Base-by-base conservation (phyloP, 2,329 filamentous ascomycete genomes). In the Aspergillus melleus region DNA sequence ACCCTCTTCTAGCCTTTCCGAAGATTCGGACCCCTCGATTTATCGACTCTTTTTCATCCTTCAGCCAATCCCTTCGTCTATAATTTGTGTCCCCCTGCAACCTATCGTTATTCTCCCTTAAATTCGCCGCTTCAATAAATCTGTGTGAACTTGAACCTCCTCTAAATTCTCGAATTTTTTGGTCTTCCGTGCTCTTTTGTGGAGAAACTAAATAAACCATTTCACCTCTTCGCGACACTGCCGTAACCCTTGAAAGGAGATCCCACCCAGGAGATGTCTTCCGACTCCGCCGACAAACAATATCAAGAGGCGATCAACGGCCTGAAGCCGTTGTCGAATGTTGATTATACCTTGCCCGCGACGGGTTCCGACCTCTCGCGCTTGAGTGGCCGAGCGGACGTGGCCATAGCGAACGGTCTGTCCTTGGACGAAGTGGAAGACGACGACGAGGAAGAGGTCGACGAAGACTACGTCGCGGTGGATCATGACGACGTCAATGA, bases 401-500 rank as follows among this genome's bases (percentile, higher is more conserved):
- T 69, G 26, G 58, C 68, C 8, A 62, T 74, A 54, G 64, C 68
- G 42, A 69, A 73, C 57, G 72, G 74, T 1, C 68, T 74, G 39
- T 66, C 72, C 4, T 54, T 73, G 22, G 72, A 72, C 6, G 67
- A 72, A 19, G 64, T 66, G 3, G 63, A 66, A 9, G 65, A 67
- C 11, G 65, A 66, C 3, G 68, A 71, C 3, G 68, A 70, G 10
- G 70, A 76, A 24, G 72, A 75, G 36, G 71, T 69, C 14, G 76
- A 77, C 19, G 77, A 77, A 39, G 77, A 77, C 51, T 79, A 74
- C 57, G 74, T 78, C 53, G 72, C 76, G 2, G 75, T 78, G 11
- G 75, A 78, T 49, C 76, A 77, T 61, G 74, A 77, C 22, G 77
- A 78, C 64, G 65, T 71, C 20, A 73, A 69, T 22, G 76, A 78